These are phyloP conservation scores for Prunus padus DNA, from an alignment of 306 rosid species.

Conservation along the genomic window DNA sequence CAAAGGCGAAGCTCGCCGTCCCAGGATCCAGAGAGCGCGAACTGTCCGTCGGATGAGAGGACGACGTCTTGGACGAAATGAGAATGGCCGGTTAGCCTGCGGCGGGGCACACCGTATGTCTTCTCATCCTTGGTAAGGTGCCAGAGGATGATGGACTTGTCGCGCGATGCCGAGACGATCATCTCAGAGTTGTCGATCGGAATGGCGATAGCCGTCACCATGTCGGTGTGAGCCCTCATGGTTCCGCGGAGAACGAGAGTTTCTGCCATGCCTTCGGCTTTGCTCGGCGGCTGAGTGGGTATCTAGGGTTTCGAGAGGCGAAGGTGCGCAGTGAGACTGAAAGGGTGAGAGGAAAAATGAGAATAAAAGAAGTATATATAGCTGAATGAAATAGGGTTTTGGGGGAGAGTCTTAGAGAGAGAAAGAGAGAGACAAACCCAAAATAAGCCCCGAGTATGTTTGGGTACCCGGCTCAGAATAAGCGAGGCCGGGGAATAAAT, in stretches of 20 bases:
- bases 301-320: slow-evolving; percentile 10
- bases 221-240: slow-evolving; percentile 90
- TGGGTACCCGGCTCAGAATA: neutral
- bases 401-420: neutral
- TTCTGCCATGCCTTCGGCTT: slow-evolving; percentile 38
- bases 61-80: slow-evolving; percentile 94
- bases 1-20: slow-evolving; percentile 99
- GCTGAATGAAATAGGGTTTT: slow-evolving; percentile 40
- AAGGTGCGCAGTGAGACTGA: neutral
- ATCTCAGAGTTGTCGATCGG: slow-evolving; percentile 89
- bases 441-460: neutral
- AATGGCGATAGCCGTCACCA: slow-evolving; percentile 89
- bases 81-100: slow-evolving; percentile 85
- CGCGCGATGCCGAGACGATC: slow-evolving; percentile 87
- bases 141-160: slow-evolving; percentile 91
- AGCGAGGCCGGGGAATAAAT: neutral
- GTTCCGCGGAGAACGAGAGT: slow-evolving; percentile 80
- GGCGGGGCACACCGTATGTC: slow-evolving; percentile 91
- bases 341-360: neutral
- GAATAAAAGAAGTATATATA: slow-evolving; percentile 7
- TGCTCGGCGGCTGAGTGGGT: neutral
- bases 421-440: neutral
- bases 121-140: slow-evolving; percentile 83
- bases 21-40: slow-evolving; percentile 98
- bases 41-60: slow-evolving; percentile 95